Evolutionary conservation across 345 rosid species (phyloP).

Genomic region (Ceriops tagal): DNA sequence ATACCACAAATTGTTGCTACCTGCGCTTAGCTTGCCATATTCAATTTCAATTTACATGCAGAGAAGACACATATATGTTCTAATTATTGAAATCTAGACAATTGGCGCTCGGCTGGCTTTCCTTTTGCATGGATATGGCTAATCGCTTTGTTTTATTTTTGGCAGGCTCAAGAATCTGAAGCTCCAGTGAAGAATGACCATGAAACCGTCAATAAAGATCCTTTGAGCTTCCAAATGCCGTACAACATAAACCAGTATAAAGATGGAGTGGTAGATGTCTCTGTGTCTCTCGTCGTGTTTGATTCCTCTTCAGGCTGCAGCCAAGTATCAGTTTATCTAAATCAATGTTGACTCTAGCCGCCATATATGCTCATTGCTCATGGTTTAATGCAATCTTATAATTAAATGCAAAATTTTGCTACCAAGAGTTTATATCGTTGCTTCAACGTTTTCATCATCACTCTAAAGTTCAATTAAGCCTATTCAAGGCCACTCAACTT

Average conservation of each 20-base stretch:
- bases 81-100: too few relatives aligned
- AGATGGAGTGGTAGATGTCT: constrained; percentile 5
- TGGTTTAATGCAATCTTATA: too few relatives aligned
- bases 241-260: background rate
- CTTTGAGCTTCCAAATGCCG: background rate
- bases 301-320: too few relatives aligned
- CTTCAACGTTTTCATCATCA: background rate
- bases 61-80: too few relatives aligned
- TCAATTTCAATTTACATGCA: background rate
- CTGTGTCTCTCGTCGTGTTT: background rate
- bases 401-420: too few relatives aligned
- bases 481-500: background rate
- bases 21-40: background rate
- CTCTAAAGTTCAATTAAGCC: background rate
- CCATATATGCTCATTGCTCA: too few relatives aligned
- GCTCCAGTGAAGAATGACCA: constrained; percentile 22
- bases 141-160: background rate
- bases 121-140: background rate
- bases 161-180: constrained; percentile 39
- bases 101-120: too few relatives aligned
- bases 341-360: too few relatives aligned
- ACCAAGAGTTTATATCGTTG: background rate
- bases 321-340: too few relatives aligned
- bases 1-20: too few relatives aligned
- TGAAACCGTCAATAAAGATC: constrained; percentile 12